phyloP scores from a whole-genome alignment of 139 green algal genomes.

The Chloropicon primus region DNA sequence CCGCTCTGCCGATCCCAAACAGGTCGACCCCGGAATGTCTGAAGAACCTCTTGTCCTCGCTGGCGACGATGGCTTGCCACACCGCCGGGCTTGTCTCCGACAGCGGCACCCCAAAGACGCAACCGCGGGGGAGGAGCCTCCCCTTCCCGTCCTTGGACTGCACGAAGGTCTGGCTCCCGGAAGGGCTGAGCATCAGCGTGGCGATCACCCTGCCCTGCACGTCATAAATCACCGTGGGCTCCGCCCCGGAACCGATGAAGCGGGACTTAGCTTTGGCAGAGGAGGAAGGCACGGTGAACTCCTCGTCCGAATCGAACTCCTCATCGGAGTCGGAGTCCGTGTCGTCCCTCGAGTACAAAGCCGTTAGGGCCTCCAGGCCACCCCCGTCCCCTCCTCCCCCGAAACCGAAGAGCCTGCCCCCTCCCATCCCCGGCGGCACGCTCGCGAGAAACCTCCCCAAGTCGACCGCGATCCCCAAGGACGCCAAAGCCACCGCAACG shows the following conservation, averaged over 20 bases:
- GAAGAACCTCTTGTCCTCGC: slow-evolving; percentile 43
- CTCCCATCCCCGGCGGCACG: neutral
- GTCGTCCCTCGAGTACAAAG: neutral
- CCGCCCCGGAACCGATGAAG: neutral
- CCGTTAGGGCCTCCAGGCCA: neutral
- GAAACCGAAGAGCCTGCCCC: neutral
- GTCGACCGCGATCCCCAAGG: neutral
- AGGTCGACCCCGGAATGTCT: slow-evolving; percentile 35
- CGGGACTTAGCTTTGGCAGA: neutral
- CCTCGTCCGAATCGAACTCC: neutral
- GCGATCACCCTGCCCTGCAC: slow-evolving; percentile 24
- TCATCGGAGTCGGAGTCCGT: neutral
- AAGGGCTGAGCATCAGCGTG: slow-evolving; percentile 7
- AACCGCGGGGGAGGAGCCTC: slow-evolving; percentile 18
- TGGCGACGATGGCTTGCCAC: slow-evolving; percentile 37
- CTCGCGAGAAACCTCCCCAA: neutral
- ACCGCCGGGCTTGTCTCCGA: slow-evolving; percentile 3
- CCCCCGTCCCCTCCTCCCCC: too few relatives aligned
- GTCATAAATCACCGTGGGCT: slow-evolving; percentile 22
- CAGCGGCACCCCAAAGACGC: neutral
- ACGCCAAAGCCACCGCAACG: neutral
- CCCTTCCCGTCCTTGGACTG: neutral
- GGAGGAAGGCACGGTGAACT: neutral
- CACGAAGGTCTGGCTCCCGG: neutral
- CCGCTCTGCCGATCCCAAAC: slow-evolving; percentile 16